Base-by-base conservation (phyloP, 2,329 filamentous ascomycete genomes). In the Paraconiothyrium brasiliense region DNA sequence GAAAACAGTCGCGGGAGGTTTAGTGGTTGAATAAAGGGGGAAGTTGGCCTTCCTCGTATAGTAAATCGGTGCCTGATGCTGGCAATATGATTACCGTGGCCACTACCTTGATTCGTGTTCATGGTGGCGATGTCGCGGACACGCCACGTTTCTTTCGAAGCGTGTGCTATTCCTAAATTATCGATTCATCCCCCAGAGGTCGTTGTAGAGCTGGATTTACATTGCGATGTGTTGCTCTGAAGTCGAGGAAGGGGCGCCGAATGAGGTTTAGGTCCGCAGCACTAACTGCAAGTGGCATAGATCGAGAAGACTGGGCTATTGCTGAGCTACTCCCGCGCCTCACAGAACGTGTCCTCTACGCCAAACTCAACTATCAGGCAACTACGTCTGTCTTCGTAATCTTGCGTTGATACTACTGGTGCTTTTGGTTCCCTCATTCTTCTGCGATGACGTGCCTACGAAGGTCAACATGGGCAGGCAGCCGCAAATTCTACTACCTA, bases 21-120 rank as follows among this genome's bases (percentile, higher is more conserved):
- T 30, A 6, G 27, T 30, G 27, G 6, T 30, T 30, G 27, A 30
- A 11, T 48, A 1, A 4, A 5, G 22, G 9, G 4, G 13, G 32
- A 37, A 39, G 34, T 37, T 37, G 20, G 13, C 22, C 3, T 20
- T 43, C 37, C 35, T 54, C 35, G 50, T 54, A 43, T 54, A 54
- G 20, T 32, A 54, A 54, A 32, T 43, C 16, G 50, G 50, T 54
- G 50, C 37, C 50, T 54, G 50, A 43, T 54, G 3, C 43, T 54
- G 1, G 35, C 50, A 13, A 43, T 30, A 4, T 1, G 24, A 43
- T 9, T 24, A 54, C 24, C 22, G 37, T 30, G 37, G 14, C 35
- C 34, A 22, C 50, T 54, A 22, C 22, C 6, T 54, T 30, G 24
- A 35, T 11, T 10, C 20, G 20, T 32, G 32, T 14, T 43, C 7